Evolutionary conservation across 1,284 basidiomycete species (phyloP), one percentile per base, ranked within the genome.

Genomic region (Rugiboletus extremiorientalis): DNA sequence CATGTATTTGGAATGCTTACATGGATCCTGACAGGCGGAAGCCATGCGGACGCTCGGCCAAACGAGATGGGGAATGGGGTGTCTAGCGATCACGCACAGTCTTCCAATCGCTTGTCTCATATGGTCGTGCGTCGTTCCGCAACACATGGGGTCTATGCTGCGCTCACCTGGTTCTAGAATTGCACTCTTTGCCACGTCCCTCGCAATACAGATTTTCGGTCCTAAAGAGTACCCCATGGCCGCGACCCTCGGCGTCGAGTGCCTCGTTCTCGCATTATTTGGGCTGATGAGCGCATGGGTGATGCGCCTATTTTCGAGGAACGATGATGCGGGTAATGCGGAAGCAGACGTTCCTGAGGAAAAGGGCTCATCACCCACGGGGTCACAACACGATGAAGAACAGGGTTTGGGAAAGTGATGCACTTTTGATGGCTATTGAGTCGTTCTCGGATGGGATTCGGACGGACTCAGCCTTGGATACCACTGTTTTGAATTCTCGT

Each of bases 31-130:
- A 49, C 40, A 63, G 63, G 30, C 37, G 4, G 52, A 48, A 15
- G 45, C 25, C 33, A 65, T 65, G 52, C 23, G 41, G 43, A 50
- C 22, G 2, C 55, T 59, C 28, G 43, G 42, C 52, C 48, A 47
- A 43, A 55, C 30, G 16, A 61, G 25, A 18, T 27, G 22, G 2
- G 63, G 61, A n/a, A 63, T 63, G 57, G 40, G 46, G 1, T 57
- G 47, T 25, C 50, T 65, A 40, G 50, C 61, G 1, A 61, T 53
- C 22, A 63, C 61, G 4, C 63, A 66, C 28, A 51, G 61, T 38
- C 58, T 66, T 22, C 64, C 62, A 1, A 45, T 63, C 14, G 61
- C 62, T 10, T 58, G 9, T 10, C 58, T 66, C n/a, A n/a, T 65
- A 18, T 65, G 61, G 63, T 63, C 61, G 61, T 63, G 42, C n/a